Conservation (phyloP, 805 yeast genomes). For the Aciculoconidium aculeatum region DNA sequence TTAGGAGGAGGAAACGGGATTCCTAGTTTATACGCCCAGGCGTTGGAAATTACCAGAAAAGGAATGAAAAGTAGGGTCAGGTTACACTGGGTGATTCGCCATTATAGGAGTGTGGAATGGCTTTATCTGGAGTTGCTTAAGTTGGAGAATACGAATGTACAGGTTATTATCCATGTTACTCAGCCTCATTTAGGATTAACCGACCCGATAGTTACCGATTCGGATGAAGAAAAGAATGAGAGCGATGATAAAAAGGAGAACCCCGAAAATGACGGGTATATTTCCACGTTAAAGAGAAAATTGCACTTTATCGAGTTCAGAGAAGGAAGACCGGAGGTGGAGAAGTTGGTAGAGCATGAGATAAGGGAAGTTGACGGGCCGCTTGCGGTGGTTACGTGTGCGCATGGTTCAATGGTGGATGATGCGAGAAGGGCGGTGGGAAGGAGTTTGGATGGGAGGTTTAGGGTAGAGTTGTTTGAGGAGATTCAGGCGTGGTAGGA, state of each 20-base stretch:
- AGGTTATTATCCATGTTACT: slow-evolving; percentile 39
- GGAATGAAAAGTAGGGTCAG: slow-evolving; percentile 13
- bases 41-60: slow-evolving; percentile 17
- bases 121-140: slow-evolving; percentile 29
- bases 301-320: slow-evolving; percentile 37
- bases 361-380: slow-evolving; percentile 32
- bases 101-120: slow-evolving; percentile 36
- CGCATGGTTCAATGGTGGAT: slow-evolving; percentile 40
- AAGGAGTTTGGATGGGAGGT: slow-evolving; percentile 19
- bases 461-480: slow-evolving; percentile 33
- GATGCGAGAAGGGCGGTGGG: slow-evolving; percentile 24
- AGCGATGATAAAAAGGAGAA: slow-evolving; percentile 10
- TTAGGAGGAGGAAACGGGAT: slow-evolving; percentile 38
- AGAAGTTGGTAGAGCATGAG: slow-evolving; percentile 29
- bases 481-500: slow-evolving; percentile 29
- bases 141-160: slow-evolving; percentile 26
- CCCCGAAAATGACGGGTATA: slow-evolving; percentile 9
- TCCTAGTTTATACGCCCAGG: slow-evolving; percentile 33
- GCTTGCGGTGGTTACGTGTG: slow-evolving; percentile 45
- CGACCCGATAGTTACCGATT: slow-evolving; percentile 9
- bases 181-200: slow-evolving; percentile 19
- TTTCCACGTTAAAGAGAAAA: slow-evolving; percentile 12
- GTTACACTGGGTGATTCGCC: slow-evolving; percentile 36
- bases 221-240: slow-evolving; percentile 9
- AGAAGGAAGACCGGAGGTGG: slow-evolving; percentile 39